Evolutionary conservation across 345 rosid genomes (phyloP).

Genomic region (Durio zibethinus): DNA sequence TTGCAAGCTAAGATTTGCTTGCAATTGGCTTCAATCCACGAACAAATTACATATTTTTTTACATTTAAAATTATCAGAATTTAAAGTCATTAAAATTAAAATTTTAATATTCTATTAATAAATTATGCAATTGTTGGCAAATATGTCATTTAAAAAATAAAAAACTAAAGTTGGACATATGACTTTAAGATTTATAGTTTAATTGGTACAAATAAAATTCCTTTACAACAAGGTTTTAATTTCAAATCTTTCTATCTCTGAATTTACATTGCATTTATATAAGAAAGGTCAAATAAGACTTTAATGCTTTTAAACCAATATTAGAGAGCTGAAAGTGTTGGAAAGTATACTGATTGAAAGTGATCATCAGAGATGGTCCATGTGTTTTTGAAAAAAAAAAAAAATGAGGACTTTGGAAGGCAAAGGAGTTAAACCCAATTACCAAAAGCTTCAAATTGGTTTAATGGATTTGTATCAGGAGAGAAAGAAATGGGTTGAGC

Average conservation of each 20-base stretch:
- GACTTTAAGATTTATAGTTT: background rate
- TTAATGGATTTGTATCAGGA: too few relatives aligned
- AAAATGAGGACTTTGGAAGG: background rate
- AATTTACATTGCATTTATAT: background rate
- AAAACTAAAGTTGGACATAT: background rate
- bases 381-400: background rate
- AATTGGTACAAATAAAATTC: background rate
- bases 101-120: too few relatives aligned
- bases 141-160: too few relatives aligned
- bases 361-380: background rate
- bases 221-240: background rate
- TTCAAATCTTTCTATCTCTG: background rate
- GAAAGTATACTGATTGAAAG: background rate
- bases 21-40: background rate
- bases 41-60: background rate
- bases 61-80: too few relatives aligned
- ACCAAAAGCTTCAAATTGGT: background rate
- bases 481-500: too few relatives aligned
- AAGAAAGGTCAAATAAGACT: background rate
- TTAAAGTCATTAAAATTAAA: too few relatives aligned
- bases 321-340: background rate
- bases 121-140: too few relatives aligned
- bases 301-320: background rate
- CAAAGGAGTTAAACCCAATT: background rate
- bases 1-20: background rate